A percentile compares a stretch with the other conserved stretches of the same genome.
These are phyloP conservation scores for Yarrowia alimentaria DNA, from an alignment of 805 yeast genomes.

Conservation along the genomic window DNA sequence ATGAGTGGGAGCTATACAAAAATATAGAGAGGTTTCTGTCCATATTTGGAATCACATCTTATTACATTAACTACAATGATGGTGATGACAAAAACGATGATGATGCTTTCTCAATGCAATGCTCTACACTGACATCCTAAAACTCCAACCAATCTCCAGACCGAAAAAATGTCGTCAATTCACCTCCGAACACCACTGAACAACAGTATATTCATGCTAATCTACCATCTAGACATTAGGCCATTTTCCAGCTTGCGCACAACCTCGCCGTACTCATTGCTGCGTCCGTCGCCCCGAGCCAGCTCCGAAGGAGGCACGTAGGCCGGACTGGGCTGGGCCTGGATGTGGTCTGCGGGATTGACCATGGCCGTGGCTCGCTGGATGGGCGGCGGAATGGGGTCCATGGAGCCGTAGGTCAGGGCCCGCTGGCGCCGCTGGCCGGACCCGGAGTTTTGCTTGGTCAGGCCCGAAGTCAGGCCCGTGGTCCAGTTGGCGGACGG, in stretches of 20 bases:
- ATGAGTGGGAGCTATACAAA: too few species aligned
- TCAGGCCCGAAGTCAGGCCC: constrained; percentile 5
- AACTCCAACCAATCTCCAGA: too few species aligned
- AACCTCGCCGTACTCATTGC: constrained; percentile 33
- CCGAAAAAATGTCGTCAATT: too few species aligned
- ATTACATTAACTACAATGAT: too few species aligned
- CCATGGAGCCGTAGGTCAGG: constrained; percentile 43
- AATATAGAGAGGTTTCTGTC: too few species aligned
- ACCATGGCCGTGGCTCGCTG: constrained; percentile 46
- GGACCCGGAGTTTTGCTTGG: constrained; percentile 3
- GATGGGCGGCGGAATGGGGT: constrained; percentile 43
- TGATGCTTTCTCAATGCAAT: too few species aligned
- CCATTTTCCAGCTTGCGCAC: constrained; percentile 39
- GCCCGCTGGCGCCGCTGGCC: constrained; percentile 40
- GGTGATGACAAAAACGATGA: too few species aligned
- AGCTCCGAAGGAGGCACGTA: constrained; percentile 44
- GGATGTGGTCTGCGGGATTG: constrained; percentile 41
- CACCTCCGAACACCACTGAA: too few species aligned
- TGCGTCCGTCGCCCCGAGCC: constrained; percentile 24
- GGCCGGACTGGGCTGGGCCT: constrained; percentile 44
- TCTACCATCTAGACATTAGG: constrained; percentile 14
- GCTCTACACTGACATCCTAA: too few species aligned
- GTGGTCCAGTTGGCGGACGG: constrained; percentile 24
- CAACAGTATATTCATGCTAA: too few species aligned
- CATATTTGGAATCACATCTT: too few species aligned